Evolutionary conservation across 257 asterid genomes (phyloP).

Genomic region (Ilex aquifolium): DNA sequence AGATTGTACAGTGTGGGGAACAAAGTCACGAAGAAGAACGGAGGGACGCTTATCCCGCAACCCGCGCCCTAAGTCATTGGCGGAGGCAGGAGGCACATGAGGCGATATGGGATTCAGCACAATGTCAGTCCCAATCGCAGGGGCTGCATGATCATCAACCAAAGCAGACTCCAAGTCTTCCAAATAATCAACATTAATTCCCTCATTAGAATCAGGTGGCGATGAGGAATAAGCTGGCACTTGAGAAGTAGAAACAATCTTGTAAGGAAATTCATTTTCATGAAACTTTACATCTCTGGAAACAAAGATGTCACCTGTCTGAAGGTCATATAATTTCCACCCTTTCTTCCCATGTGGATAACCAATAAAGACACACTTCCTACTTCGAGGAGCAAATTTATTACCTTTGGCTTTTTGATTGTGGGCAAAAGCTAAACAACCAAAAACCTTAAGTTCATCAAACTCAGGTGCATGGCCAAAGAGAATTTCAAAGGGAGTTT

Average conservation of each 20-base stretch:
- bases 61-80: not conserved
- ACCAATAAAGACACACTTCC: not conserved
- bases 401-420: not conserved
- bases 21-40: not conserved
- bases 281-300: not conserved
- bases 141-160: not conserved
- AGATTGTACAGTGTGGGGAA: not conserved
- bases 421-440: not conserved
- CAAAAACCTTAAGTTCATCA: not conserved
- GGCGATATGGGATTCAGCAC: too few relatives aligned
- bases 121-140: too few relatives aligned
- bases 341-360: not conserved
- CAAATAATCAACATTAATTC: not conserved
- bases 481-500: not conserved
- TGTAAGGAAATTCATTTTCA: not conserved
- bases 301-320: conserved; percentile 1
- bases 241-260: not conserved
- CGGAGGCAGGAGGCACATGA: too few relatives aligned
- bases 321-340: not conserved
- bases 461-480: not conserved
- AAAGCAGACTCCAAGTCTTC: not conserved
- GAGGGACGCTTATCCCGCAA: not conserved
- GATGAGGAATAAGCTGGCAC: not conserved
- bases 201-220: not conserved
- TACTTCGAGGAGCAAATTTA: not conserved